Base-by-base conservation (phyloP, 306 rosid genomes). In the Spatholobus suberectus region DNA sequence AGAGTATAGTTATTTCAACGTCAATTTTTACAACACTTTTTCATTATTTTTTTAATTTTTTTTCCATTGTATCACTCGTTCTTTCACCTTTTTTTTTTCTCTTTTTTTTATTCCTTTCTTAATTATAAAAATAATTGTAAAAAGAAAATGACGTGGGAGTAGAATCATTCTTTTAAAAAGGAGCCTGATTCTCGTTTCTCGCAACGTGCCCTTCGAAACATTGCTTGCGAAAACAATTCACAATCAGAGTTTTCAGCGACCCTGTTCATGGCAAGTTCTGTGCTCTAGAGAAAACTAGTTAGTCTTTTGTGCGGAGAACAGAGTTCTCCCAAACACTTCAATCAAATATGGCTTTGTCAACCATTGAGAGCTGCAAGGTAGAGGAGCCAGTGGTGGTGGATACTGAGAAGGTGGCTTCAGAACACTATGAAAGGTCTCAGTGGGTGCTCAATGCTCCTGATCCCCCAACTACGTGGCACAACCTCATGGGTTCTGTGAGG, bases 391-490 rank as follows among this genome's bases (percentile, higher is more conserved):
- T 51, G 66, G 65, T 65, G 55, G 11, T 37, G 26, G 80, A 61
- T 18, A 12, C 41, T 4, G 80, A 73, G 23, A 44, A 26, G 66
- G 18, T 14, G 21, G 0, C n/a, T 20, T 52, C 41, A 4, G 13
- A 52, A 66, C 32, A 11, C 8, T 6, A 12, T 44, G 79, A 75
- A 20, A 26, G 70, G 52, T 58, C 79, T 58, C 61, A 26, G 72
- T 80, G 85, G 88, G 70, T 80, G 21, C 65, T 85, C 61, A 75
- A 35, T 47, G 73, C 75, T 59, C 88, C 75, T 20, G 68, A 58
- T 27, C 82, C 88, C 1, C 87, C 85, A 68, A 65, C 38, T 21
- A 57, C 21, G 8, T 75, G 72, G 51, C 75, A 69, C 15, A 20
- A 44, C 18, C 68, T 80, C 47, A 43, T 27, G 10, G 54, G 37